A percentile compares a stretch with the other conserved stretches of the same genome.
These are phyloP conservation scores for Wickerhamiella spandovensis DNA, from an alignment of 805 yeast genomes.

Conservation along the genomic window DNA sequence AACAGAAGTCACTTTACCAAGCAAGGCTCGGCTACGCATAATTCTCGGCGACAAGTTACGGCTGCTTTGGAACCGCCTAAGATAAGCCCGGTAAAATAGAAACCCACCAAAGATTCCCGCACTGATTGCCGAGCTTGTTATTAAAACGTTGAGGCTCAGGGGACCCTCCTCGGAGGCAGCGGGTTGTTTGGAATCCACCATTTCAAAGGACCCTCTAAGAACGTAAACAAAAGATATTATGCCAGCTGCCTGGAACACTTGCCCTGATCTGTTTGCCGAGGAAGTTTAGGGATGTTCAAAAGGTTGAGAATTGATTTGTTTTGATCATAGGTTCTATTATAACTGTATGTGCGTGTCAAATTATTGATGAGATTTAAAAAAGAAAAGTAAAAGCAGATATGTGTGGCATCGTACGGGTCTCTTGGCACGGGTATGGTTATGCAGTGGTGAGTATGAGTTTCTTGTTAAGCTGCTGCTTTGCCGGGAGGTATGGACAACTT, in stretches of 20 bases:
- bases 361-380: too few relatives aligned
- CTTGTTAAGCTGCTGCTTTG: background rate
- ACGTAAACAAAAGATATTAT: background rate
- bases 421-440: too few relatives aligned
- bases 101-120: constrained; percentile 31
- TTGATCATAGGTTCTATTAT: too few relatives aligned
- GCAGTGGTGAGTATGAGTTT: background rate
- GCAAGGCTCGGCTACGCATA: constrained; percentile 34
- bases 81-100: constrained; percentile 31
- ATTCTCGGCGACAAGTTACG: constrained; percentile 35
- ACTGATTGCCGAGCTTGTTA: constrained; percentile 10
- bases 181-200: background rate
- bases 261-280: background rate
- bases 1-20: constrained; percentile 75
- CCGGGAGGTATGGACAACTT: too few relatives aligned
- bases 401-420: too few relatives aligned
- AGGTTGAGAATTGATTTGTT: too few relatives aligned
- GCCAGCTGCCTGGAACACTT: background rate
- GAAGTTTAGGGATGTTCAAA: too few relatives aligned
- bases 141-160: background rate
- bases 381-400: too few relatives aligned
- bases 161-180: background rate
- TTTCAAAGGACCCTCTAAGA: background rate
- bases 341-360: too few relatives aligned
- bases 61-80: constrained; percentile 40